Percentiles rank a stretch among this genome's conserved stretches.
phyloP scores from a whole-genome alignment of 2,329 filamentous ascomycete genomes.

The Zopfia rhizophila region DNA sequence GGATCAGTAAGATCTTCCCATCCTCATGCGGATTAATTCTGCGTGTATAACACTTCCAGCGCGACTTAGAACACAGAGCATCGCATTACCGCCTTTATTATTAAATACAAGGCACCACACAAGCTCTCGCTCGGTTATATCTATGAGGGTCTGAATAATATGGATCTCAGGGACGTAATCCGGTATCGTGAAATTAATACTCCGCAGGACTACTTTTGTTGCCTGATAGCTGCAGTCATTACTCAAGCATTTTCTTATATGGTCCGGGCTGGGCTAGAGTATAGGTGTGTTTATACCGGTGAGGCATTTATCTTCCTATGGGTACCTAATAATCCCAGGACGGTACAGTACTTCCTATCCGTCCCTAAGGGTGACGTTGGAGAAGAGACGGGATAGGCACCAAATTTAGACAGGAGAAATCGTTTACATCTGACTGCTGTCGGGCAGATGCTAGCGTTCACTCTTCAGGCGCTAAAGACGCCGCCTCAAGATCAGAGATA shows the following conservation, averaged over 20 bases:
- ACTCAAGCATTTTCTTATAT: constrained; percentile 63
- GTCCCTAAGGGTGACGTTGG: constrained; percentile 40
- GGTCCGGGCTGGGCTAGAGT: constrained; percentile 56
- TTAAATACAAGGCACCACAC: constrained; percentile 60
- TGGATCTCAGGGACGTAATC: no score
- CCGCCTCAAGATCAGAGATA: background rate
- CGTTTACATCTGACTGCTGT: no score
- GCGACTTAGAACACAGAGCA: no score
- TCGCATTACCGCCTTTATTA: constrained; percentile 34
- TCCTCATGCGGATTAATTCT: constrained; percentile 48
- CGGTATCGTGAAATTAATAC: no score
- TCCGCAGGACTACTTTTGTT: no score
- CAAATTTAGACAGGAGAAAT: no score
- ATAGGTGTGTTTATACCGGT: constrained; percentile 54
- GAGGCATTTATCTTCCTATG: constrained; percentile 57
- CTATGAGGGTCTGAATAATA: constrained; percentile 49
- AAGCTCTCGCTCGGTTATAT: constrained; percentile 58
- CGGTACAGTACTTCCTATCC: constrained; percentile 40
- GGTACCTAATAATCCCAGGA: constrained; percentile 36
- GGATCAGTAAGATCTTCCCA: no score
- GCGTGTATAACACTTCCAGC: constrained; percentile 45
- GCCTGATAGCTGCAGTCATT: constrained; percentile 54
- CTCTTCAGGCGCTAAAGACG: background rate
- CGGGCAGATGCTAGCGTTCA: background rate
- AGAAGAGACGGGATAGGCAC: no score